Evolutionary conservation across 2,329 filamentous ascomycete genomes (phyloP).

Genomic region (Fusarium domesticum): DNA sequence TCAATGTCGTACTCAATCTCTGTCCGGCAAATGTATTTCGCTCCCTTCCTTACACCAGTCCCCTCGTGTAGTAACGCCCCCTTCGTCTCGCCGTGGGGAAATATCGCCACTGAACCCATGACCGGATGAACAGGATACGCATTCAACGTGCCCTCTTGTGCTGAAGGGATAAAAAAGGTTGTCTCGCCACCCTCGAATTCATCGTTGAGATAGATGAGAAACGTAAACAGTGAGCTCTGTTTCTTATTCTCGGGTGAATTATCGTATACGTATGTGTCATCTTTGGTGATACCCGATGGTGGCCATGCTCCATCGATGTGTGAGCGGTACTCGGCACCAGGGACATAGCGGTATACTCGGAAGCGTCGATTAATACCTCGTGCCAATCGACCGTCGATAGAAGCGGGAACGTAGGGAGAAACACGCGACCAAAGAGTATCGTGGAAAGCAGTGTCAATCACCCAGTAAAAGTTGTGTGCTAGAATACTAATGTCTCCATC

Average conservation of each 20-base stretch:
- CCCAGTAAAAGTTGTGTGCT: slow-evolving; percentile 73
- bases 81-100: slow-evolving; percentile 66
- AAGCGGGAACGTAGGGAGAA: slow-evolving; percentile 52
- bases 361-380: slow-evolving; percentile 67
- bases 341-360: slow-evolving; percentile 69
- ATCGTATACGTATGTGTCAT: slow-evolving; percentile 64
- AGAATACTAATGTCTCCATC: slow-evolving; percentile 63
- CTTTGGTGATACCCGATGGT: slow-evolving; percentile 59
- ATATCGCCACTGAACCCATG: slow-evolving; percentile 66
- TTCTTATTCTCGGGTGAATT: slow-evolving; percentile 55
- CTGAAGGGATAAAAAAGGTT: slow-evolving; percentile 65
- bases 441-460: slow-evolving; percentile 61
- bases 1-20: slow-evolving; percentile 69
- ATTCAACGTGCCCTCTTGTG: slow-evolving; percentile 63
- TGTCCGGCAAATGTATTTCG: slow-evolving; percentile 67
- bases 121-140: slow-evolving; percentile 67
- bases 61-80: slow-evolving; percentile 67
- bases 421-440: slow-evolving; percentile 62
- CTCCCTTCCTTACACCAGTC: slow-evolving; percentile 64
- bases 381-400: slow-evolving; percentile 53
- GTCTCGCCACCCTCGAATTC: slow-evolving; percentile 71
- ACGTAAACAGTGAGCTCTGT: slow-evolving; percentile 67
- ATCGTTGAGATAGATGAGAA: slow-evolving; percentile 67
- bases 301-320: slow-evolving; percentile 74
- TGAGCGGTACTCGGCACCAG: slow-evolving; percentile 67